Evolutionary conservation across 495 filamentous ascomycete species (phyloP), one percentile per base, ranked within the genome.

Genomic region (Hamigera avellanea): DNA sequence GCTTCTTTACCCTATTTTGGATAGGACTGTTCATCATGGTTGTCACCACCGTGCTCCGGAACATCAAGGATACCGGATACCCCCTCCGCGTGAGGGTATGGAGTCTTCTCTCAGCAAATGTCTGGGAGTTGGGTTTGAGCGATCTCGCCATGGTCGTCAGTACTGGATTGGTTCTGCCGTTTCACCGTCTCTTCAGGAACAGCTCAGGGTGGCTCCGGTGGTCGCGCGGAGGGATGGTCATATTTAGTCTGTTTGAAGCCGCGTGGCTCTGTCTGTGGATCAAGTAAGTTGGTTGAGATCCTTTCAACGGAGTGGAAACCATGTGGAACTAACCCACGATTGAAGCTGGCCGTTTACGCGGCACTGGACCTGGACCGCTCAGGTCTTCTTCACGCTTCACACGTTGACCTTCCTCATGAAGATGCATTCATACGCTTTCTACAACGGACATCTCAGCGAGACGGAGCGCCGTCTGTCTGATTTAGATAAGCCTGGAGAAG

Each of bases 1-100:
- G 91, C 43, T 98, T 98, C 71, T 98, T 94, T 58, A 81, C 87
- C 29, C 71, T 98, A 28, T 98, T 96, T 61, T 98, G 91, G 91
- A 88, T 98, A 33, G 86, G 82, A 4, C 63, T 98, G 38, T 83
- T 86, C 35, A 93, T 98, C 57, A 95, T 98, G 91, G 85, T 87
- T 41, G 79, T 95, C 36, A 96, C 91, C 8, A 84, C 82, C 7
- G 80, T 82, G 62, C 60, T 95, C 50, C 75, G 91, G 51, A 98
- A 93, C 50, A 76, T 91, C 49, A 95, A 89, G 54, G 89, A 95
- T 49, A 95, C 88, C 0, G 88, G 91, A 26, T 85, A 78, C 48
- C 81, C 86, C 19, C 60, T 98, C 48, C 69, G 80, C 39, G 74
- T 88, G 19, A 69, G 80, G 51, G 89, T 95, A 28, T 95, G 93